Evolutionary conservation across 805 yeast species (phyloP).

Genomic region (Pichia sporocuriosa): DNA sequence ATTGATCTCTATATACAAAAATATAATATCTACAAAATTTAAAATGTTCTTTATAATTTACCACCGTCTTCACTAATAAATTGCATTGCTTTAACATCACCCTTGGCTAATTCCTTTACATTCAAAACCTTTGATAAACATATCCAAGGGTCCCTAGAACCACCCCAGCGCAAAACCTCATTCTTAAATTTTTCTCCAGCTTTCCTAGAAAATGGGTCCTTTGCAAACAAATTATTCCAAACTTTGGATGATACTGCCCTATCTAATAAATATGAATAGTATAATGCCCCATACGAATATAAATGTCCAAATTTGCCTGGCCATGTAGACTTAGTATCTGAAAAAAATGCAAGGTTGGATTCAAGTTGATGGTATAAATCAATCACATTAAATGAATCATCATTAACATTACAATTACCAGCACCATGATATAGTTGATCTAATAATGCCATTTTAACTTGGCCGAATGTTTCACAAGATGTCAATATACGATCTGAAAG

Average conservation of each 20-base stretch:
- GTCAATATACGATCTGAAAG: slow-evolving; percentile 46
- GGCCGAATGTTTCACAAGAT: slow-evolving; percentile 74
- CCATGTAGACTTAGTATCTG: slow-evolving; percentile 73
- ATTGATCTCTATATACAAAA: too few relatives aligned
- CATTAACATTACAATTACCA: slow-evolving; percentile 26
- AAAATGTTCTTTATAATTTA: not conserved
- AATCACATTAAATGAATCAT: slow-evolving; percentile 47
- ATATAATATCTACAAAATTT: too few relatives aligned
- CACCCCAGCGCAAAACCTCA: slow-evolving; percentile 86
- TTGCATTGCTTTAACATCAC: slow-evolving; percentile 34
- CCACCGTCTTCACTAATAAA: slow-evolving; percentile 6
- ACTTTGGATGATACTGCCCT: slow-evolving; percentile 85
- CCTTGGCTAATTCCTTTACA: slow-evolving; percentile 49
- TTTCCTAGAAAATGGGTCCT: slow-evolving; percentile 60
- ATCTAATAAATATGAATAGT: slow-evolving; percentile 86
- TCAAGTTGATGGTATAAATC: slow-evolving; percentile 63
- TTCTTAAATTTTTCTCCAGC: slow-evolving; percentile 74
- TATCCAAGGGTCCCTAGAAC: slow-evolving; percentile 82
- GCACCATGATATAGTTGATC: slow-evolving; percentile 72
- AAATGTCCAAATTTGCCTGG: slow-evolving; percentile 92
- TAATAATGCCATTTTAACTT: slow-evolving; percentile 80
- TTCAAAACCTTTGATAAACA: slow-evolving; percentile 77
- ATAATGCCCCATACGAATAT: slow-evolving; percentile 89
- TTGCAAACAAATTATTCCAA: slow-evolving; percentile 66
- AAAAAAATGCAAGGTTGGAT: slow-evolving; percentile 48